Evolutionary conservation across 2,329 filamentous ascomycete genomes (phyloP).

Genomic region (Macroventuria anomochaeta): DNA sequence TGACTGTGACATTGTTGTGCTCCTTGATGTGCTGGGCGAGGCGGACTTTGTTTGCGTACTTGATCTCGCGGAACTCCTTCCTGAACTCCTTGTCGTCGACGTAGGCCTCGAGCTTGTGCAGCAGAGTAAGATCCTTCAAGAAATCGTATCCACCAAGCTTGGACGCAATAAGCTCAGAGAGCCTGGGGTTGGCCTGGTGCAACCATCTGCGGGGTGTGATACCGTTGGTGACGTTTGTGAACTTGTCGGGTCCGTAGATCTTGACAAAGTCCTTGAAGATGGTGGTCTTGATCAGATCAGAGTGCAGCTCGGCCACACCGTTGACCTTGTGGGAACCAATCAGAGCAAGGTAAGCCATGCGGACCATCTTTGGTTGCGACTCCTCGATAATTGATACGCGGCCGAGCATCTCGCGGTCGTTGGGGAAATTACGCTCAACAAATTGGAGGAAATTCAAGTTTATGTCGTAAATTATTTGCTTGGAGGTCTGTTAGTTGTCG

Average conservation of each 20-base stretch:
- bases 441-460: constrained; percentile 91
- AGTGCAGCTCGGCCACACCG: constrained; percentile 95
- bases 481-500: no score
- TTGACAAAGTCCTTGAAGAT: constrained; percentile 99
- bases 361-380: constrained; percentile 94
- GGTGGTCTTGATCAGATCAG: constrained; percentile 97
- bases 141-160: constrained; percentile 85
- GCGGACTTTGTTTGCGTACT: constrained; percentile 92
- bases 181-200: constrained; percentile 92
- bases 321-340: constrained; percentile 99
- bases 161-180: constrained; percentile 89
- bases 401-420: constrained; percentile 82
- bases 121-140: constrained; percentile 85
- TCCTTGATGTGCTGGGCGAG: constrained; percentile 90
- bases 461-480: constrained; percentile 94
- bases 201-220: constrained; percentile 96
- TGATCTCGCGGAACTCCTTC: constrained; percentile 95
- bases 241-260: constrained; percentile 95
- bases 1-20: constrained; percentile 79
- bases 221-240: constrained; percentile 98
- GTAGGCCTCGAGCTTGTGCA: constrained; percentile 85
- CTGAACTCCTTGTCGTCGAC: constrained; percentile 89
- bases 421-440: constrained; percentile 89
- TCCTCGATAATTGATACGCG: constrained; percentile 98
- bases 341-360: constrained; percentile 94